phyloP scores from a whole-genome alignment of 73 alveolate species.

The Paramecium pentaurelia region DNA sequence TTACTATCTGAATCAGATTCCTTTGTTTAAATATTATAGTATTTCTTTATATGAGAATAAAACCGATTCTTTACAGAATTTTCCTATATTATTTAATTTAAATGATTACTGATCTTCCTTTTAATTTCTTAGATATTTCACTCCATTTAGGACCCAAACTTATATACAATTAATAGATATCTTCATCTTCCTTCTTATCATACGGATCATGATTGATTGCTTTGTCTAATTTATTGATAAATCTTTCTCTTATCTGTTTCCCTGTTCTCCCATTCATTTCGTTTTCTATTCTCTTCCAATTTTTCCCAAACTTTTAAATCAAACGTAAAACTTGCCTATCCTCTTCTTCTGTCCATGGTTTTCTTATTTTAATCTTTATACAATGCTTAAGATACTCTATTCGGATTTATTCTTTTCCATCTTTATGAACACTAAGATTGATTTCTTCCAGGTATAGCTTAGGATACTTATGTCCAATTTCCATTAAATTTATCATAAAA shows the following conservation, averaged over 20 bases:
- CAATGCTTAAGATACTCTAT: background rate
- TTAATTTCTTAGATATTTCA: constrained; percentile 48
- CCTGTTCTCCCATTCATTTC: constrained; percentile 77
- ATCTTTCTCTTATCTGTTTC: constrained; percentile 95
- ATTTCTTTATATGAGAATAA: constrained; percentile 48
- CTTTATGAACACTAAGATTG: constrained; percentile 57
- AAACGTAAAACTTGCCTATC: constrained; percentile 43
- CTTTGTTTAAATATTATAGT: background rate
- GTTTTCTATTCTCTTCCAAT: constrained; percentile 57
- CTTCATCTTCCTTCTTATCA: constrained; percentile 82
- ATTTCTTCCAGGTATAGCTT: constrained; percentile 54
- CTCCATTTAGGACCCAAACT: constrained; percentile 58
- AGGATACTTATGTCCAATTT: constrained; percentile 45
- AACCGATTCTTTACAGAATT: constrained; percentile 59
- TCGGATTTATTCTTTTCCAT: constrained; percentile 59
- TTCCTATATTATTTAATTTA: background rate
- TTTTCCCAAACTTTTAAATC: constrained; percentile 51
- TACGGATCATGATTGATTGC: constrained; percentile 85
- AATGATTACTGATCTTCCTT: constrained; percentile 53
- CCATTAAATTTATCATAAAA: background rate
- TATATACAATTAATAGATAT: constrained; percentile 19
- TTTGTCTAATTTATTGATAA: constrained; percentile 96
- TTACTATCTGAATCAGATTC: background rate
- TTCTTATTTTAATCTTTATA: constrained; percentile 43
- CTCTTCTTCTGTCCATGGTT: constrained; percentile 61